Evolutionary conservation across 2,329 filamentous ascomycete species (phyloP).

Genomic region (Thelonectria blattea): DNA sequence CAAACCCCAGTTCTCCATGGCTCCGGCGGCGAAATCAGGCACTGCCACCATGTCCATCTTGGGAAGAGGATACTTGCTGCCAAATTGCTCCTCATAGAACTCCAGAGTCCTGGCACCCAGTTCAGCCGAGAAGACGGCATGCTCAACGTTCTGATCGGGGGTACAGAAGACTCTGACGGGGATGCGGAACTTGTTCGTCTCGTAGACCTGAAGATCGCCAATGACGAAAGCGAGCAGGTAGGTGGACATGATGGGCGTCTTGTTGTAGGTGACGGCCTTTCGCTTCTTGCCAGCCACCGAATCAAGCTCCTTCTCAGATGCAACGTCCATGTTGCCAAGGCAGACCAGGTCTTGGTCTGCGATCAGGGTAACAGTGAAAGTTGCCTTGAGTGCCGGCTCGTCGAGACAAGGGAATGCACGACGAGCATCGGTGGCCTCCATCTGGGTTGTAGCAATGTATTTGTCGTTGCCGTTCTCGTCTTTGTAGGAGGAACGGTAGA

Average conservation of each 20-base stretch:
- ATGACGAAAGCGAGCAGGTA: constrained; percentile 95
- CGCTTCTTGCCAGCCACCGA: constrained; percentile 67
- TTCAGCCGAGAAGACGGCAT: constrained; percentile 88
- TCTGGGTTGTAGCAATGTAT: constrained; percentile 89
- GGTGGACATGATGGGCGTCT: constrained; percentile 92
- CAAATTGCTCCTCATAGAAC: constrained; percentile 96
- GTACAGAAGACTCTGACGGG: constrained; percentile 95
- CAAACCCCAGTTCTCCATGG: constrained; percentile 98
- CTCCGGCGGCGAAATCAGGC: constrained; percentile 92
- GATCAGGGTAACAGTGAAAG: constrained; percentile 88
- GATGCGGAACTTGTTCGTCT: constrained; percentile 88
- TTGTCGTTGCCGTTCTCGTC: constrained; percentile 77
- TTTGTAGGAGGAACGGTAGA: constrained; percentile 96
- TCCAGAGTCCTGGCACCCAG: constrained; percentile 87
- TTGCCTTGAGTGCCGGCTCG: constrained; percentile 91
- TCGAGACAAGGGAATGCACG: constrained; percentile 96
- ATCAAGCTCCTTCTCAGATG: constrained; percentile 74
- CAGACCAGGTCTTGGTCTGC: constrained; percentile 91
- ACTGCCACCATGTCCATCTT: constrained; percentile 69
- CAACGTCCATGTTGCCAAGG: constrained; percentile 96
- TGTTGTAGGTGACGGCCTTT: constrained; percentile 91
- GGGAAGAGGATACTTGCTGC: constrained; percentile 68
- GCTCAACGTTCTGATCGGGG: constrained; percentile 86
- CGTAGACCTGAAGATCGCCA: constrained; percentile 91
- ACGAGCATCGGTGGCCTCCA: constrained; percentile 94